A percentile compares a stretch with the other conserved stretches of the same genome.
Evolutionary conservation across 495 filamentous ascomycete genomes (phyloP).

Genomic region (Annulohypoxylon bovei): DNA sequence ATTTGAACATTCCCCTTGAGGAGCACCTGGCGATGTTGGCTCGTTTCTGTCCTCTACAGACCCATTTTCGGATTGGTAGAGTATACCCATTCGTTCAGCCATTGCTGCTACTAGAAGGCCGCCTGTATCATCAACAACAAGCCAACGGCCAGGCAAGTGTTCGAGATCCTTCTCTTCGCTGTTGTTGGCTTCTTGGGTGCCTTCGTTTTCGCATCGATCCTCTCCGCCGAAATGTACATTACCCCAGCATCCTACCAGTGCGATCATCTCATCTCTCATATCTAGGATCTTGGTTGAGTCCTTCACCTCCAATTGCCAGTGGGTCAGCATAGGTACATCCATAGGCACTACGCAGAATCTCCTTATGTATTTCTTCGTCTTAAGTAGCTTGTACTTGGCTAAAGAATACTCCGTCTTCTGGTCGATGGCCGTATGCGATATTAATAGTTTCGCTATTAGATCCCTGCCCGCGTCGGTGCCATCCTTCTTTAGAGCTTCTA

Average conservation of each 20-base stretch:
- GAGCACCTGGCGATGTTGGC: slow-evolving; percentile 25
- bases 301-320: slow-evolving; percentile 78
- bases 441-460: slow-evolving; percentile 84
- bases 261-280: slow-evolving; percentile 85
- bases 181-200: slow-evolving; percentile 20
- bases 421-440: slow-evolving; percentile 84
- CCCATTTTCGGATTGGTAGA: slow-evolving; percentile 62
- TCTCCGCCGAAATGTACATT: slow-evolving; percentile 61
- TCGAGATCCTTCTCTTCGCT: slow-evolving; percentile 20
- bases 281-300: slow-evolving; percentile 87
- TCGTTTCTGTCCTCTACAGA: slow-evolving; percentile 49
- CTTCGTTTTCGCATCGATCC: slow-evolving; percentile 47
- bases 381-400: slow-evolving; percentile 93
- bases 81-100: slow-evolving; percentile 90
- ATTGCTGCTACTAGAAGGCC: slow-evolving; percentile 86
- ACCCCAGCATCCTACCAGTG: slow-evolving; percentile 65
- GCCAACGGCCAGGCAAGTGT: slow-evolving; percentile 64
- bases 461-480: slow-evolving; percentile 83
- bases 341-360: slow-evolving; percentile 85
- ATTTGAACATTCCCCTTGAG: slow-evolving; percentile 10
- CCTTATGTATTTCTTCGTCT: slow-evolving; percentile 90
- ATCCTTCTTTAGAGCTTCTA: slow-evolving; percentile 87
- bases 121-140: slow-evolving; percentile 90
- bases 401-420: slow-evolving; percentile 94
- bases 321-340: slow-evolving; percentile 76